Base-by-base conservation (phyloP, 2,329 filamentous ascomycete species). In the Chalaropsis thielavioides region DNA sequence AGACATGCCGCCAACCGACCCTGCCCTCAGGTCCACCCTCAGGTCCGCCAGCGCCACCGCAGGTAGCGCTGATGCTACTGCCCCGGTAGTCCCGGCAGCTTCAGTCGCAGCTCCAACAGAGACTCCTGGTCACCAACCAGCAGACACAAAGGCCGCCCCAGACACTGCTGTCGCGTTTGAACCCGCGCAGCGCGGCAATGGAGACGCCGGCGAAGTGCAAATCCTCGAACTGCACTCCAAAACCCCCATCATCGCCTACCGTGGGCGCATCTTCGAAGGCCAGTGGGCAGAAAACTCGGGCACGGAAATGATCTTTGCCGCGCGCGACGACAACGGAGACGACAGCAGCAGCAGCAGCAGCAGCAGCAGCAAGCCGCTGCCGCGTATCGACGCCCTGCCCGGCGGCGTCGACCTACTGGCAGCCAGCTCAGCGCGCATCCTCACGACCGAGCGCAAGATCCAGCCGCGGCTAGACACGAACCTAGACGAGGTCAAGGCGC, bases 221-320 rank as follows among this genome's bases (percentile, higher is more conserved):
- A 86, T 96, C 62, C 78, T 94, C n/a, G 90, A 90, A 35, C 79
- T 96, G 2, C 88, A 95, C 73, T 86, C 86, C 0, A 71, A 76
- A 1, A 87, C 88, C 61, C 92, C 92, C 0, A 77, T 96, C 35
- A 80, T 96, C 67, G 87, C 88, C 24, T 95, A 95, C 75, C 82
- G 87, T 66, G 88, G 88, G 38, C 83, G 86, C 68, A 77, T 95
- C 24, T 94, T 92, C 72, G 85, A 84, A 68, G 92, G 90, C 69
- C 77, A 83, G 58, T 97, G 92, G 92, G 82, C 84, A 11, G 84
- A 89, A 68, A 87, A 90, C 67, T 83, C 95, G 54, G 92, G 92
- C 43, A 95, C 91, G 0, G 90, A 95, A 69, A 77, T 92, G 68
- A 82, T 95, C 51, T 87, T 96, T 70, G 80, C 80, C 0, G 75